Evolutionary conservation across 2,329 filamentous ascomycete species (phyloP), one percentile per base, ranked within the genome.

Genomic region (Cylindrodendrum hubeiense): DNA sequence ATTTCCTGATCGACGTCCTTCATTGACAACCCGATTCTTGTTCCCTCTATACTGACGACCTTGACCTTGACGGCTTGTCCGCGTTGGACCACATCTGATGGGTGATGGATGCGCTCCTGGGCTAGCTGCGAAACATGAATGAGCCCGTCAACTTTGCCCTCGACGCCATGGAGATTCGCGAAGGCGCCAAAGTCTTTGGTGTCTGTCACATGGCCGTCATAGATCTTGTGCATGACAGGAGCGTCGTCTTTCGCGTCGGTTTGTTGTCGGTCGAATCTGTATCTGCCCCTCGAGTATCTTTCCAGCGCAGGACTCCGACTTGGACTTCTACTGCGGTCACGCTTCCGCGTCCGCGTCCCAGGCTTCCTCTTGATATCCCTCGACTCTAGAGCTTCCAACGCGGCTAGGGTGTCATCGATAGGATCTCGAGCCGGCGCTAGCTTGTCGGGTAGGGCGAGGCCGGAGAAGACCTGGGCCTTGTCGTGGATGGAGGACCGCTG

Each of bases 131-230:
- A 98, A 26, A 99, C 90, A 77, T 99, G 96, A 0, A 99, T 95
- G 68, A 99, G 84, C 0, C 96, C 96, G 76, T 98, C 95, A 1
- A 97, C 92, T 78, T 94, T 97, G 50, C 95, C 95, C 73, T 87
- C 90, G 1, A 99, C 91, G 19, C 94, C 92, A 70, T 91, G 88
- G n/a, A 99, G 78, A 71, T 97, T 97, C 63, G 98, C 94, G 79
- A 99, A 99, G 0, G 91, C 94, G 10, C 96, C 96, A 80, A 98
- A 99, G 67, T 98, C 94, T 74, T 98, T 98, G 58, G 99, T 86
- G 0, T 95, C 94, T 0, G 94, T 98, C 15, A 98, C 93, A 74
- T 91, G 90, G 1, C 96, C 96, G 67, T 94, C 88, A 75, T 99
- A 99, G 2, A 98, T 82, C 77, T 99, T 99, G 84, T 91, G 90